Evolutionary conservation across 2,329 filamentous ascomycete species (phyloP).

Genomic region (Fusarium citri): DNA sequence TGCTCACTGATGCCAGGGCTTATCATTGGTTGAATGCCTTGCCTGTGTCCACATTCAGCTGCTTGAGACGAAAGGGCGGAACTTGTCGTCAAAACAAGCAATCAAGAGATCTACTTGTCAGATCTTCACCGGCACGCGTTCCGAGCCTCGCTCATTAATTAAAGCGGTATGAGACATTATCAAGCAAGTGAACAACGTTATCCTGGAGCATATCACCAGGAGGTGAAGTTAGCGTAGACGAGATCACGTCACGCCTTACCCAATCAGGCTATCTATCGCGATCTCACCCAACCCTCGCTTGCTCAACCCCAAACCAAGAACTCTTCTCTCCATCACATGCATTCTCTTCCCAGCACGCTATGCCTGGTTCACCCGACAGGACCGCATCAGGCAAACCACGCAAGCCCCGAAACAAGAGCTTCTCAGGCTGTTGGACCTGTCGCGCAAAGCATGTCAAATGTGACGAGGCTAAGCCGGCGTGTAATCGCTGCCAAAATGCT

Average conservation of each 20-base stretch:
- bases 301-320: background rate
- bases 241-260: background rate
- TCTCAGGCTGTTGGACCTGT: slow-evolving; percentile 46
- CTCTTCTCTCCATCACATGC: background rate
- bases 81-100: background rate
- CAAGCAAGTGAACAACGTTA: background rate
- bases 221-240: background rate
- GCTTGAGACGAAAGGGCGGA: background rate
- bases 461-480: slow-evolving; percentile 37
- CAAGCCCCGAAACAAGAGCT: slow-evolving; percentile 44
- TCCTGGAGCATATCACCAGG: too few species aligned
- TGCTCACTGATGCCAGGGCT: background rate
- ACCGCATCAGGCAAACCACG: slow-evolving; percentile 31
- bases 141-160: background rate
- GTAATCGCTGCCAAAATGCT: slow-evolving; percentile 35
- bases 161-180: background rate
- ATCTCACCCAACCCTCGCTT: slow-evolving; percentile 8
- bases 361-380: slow-evolving; percentile 17
- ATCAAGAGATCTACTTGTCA: background rate
- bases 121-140: background rate
- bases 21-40: background rate
- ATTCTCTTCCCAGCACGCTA: background rate
- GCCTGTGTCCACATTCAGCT: background rate
- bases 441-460: slow-evolving; percentile 44
- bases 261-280: background rate